Conservation (phyloP, 2,329 filamentous ascomycete genomes). For the Pseudocercospora macadamiae region DNA sequence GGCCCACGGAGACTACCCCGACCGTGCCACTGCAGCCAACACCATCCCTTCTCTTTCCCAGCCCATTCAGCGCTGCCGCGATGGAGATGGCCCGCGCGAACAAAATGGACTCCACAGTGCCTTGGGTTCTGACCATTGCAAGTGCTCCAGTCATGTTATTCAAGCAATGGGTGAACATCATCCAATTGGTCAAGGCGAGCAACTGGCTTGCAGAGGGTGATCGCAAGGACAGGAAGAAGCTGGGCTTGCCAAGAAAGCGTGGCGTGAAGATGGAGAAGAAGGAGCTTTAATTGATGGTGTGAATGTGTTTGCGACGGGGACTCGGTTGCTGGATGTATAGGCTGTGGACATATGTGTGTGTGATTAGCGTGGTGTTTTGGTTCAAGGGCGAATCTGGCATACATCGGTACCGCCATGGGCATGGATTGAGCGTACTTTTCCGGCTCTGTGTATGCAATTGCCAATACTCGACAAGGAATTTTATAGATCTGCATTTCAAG, state of each 20-base stretch:
- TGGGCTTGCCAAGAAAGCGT: slow-evolving; percentile 26
- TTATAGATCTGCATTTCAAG: too few species aligned
- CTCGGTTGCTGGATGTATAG: not conserved
- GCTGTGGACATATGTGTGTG: not conserved
- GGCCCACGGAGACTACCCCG: slow-evolving; percentile 58
- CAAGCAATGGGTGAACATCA: slow-evolving; percentile 92
- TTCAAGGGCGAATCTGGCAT: not conserved
- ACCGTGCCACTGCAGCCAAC: slow-evolving; percentile 42
- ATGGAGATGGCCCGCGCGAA: slow-evolving; percentile 90
- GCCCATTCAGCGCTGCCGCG: slow-evolving; percentile 88
- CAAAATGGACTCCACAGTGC: slow-evolving; percentile 67
- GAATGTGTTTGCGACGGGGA: not conserved
- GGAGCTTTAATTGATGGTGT: slow-evolving; percentile 3
- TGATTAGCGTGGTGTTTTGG: slow-evolving; percentile 8
- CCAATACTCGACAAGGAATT: too few species aligned
- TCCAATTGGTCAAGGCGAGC: slow-evolving; percentile 92
- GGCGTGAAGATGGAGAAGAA: slow-evolving; percentile 11
- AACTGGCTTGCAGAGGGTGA: slow-evolving; percentile 94
- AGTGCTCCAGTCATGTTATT: slow-evolving; percentile 84
- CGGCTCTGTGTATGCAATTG: too few species aligned
- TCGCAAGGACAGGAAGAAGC: slow-evolving; percentile 36
- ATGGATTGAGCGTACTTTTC: not conserved
- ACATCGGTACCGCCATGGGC: not conserved
- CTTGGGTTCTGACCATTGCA: slow-evolving; percentile 79
- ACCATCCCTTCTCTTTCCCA: slow-evolving; percentile 76